Base-by-base conservation (phyloP, 192 early-diverging fungal genomes). In the Haplosporangium gracile region DNA sequence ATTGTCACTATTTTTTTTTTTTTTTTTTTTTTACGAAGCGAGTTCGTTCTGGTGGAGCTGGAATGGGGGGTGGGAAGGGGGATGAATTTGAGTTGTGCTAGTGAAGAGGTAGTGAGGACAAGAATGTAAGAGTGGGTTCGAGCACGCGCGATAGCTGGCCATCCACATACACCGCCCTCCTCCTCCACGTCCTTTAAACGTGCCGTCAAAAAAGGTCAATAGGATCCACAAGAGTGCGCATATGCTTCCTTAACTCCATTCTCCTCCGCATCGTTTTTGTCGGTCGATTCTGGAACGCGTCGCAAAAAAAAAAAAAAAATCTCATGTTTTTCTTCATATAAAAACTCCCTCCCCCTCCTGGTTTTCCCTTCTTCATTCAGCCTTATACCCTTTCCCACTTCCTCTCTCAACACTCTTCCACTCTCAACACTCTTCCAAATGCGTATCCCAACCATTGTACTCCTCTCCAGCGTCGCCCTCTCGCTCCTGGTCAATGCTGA, bases 391-490 rank as follows among this genome's bases (percentile, higher is more conserved):
- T 22, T 16, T 4, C 24, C 22, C 45, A 34, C 13, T 10, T 26
- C 26, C 7, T 20, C 47, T 10, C 47, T 51, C 72, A 32, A 5
- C 70, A 26, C 43, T 8, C 13, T 45, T 51, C 13, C 10, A 26
- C 29, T 34, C 40, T 51, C 29, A 24, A 26, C 45, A 16, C 43
- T 53, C 20, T 51, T 51, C 47, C 69, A 72, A 5, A 82, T 82
- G 80, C 65, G 69, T 22, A 32, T 82, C 34, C 74, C 73, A 39
- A 63, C 72, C 45, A 47, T 82, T 53, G 34, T 82, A 22, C 74
- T 82, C 7, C 74, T 82, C 26, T 76, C 69, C 9, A 82, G 80
- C 49, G 69, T 47, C 68, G 74, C 80, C 0, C 68, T 82, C 36
- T 65, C 80, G 7, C 74, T 82, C 43, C n/a, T 82, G 22, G 68